Evolutionary conservation across 352 stramenopile genomes (phyloP).

Genomic region (Lagenidium giganteum): DNA sequence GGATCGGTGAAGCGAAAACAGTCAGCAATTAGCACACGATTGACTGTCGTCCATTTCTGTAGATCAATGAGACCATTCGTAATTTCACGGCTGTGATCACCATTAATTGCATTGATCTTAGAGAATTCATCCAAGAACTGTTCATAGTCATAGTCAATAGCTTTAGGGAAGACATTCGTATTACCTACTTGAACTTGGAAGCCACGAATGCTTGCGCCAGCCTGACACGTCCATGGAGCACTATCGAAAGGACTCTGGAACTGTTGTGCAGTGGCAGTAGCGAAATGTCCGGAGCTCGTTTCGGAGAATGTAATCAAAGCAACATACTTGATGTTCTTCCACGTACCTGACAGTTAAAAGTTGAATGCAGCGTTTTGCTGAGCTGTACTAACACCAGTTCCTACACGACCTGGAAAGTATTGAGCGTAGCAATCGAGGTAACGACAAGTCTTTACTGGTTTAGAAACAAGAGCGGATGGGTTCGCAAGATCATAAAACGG

Average conservation of each 20-base stretch:
- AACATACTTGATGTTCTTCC: no score
- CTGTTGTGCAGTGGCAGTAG: constrained; percentile 3
- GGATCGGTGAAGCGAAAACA: constrained; percentile 4
- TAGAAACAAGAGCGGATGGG: no score
- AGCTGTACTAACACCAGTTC: no score
- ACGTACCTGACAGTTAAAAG: no score
- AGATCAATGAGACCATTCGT: constrained; percentile 21
- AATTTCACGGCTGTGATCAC: constrained; percentile 13
- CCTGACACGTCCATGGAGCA: constrained; percentile 7
- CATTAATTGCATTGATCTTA: constrained; percentile 20
- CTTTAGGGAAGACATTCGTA: constrained; percentile 14
- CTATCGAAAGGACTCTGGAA: constrained; percentile 11
- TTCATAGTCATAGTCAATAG: constrained; percentile 17
- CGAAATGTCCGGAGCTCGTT: constrained; percentile 2
- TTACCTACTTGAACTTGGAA: constrained; percentile 9
- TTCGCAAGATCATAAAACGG: no score
- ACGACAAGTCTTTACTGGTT: no score
- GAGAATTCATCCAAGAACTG: constrained; percentile 11
- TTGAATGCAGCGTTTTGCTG: no score
- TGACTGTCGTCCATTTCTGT: constrained; percentile 10
- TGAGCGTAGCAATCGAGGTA: no score
- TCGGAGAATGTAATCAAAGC: no score
- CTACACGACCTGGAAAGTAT: no score
- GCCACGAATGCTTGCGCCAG: constrained; percentile 3
- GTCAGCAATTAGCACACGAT: constrained; percentile 17